These are phyloP conservation scores for Nannochloropsis granulata DNA, from an alignment of 108 stramenopile genomes.

Conservation along the genomic window DNA sequence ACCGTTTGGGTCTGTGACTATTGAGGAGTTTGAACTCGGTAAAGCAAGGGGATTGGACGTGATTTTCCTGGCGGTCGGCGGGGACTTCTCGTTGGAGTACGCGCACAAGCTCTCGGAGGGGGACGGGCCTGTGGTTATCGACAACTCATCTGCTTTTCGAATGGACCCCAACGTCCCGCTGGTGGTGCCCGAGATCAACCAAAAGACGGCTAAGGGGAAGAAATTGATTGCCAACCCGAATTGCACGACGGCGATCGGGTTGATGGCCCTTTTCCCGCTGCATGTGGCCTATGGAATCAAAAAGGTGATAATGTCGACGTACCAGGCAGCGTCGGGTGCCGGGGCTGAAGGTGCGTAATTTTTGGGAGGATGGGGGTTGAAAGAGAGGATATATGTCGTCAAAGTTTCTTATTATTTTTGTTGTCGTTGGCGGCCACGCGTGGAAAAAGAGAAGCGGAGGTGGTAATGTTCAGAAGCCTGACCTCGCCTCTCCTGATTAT, in stretches of 20 bases:
- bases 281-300: constrained; percentile 73
- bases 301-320: constrained; percentile 80
- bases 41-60: constrained; percentile 31
- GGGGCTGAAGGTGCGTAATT: constrained; percentile 38
- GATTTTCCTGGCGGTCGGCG: constrained; percentile 35
- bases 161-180: constrained; percentile 75
- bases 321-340: constrained; percentile 76
- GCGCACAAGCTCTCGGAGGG: constrained; percentile 17
- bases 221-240: constrained; percentile 97
- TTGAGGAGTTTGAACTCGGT: constrained; percentile 45
- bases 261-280: constrained; percentile 91
- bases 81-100: constrained; percentile 34
- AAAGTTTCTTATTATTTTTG: neutral
- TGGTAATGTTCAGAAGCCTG: no score
- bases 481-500: no score
- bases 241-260: constrained; percentile 95
- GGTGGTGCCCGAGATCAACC: constrained; percentile 92
- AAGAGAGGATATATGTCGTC: neutral
- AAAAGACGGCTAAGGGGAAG: constrained; percentile 60
- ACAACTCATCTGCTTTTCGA: constrained; percentile 76
- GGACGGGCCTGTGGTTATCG: constrained; percentile 37
- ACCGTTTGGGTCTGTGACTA: constrained; percentile 58
- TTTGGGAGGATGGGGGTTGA: neutral
- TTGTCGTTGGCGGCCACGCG: no score
- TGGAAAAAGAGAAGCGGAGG: no score